A percentile compares a stretch with the other conserved stretches of the same genome.
These are phyloP conservation scores for Coemansia sp. DNA, from an alignment of 192 early-diverging fungal genomes.

Conservation along the genomic window DNA sequence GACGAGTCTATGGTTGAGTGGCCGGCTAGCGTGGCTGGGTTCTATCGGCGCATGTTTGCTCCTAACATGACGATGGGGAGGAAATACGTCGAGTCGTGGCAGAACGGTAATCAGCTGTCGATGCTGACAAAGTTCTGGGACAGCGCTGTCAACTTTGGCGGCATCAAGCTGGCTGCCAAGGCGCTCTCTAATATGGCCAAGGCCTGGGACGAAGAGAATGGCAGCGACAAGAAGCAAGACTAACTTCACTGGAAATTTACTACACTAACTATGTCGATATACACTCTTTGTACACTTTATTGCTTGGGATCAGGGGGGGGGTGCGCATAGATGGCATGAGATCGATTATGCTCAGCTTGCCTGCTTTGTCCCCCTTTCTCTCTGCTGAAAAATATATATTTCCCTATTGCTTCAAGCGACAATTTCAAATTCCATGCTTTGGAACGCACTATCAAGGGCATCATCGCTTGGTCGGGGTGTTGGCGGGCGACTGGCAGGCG, in stretches of 20 bases:
- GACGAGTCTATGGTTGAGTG: conserved; percentile 7
- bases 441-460: conserved; percentile 8
- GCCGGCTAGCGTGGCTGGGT: neutral
- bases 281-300: neutral
- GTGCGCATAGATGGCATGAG: neutral
- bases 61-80: conserved; percentile 12
- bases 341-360: neutral
- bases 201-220: conserved; percentile 4
- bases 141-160: conserved; percentile 2
- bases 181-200: conserved; percentile 6
- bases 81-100: conserved; percentile 30
- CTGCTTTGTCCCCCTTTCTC: neutral
- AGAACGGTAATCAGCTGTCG: conserved; percentile 9
- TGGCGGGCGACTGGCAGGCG: neutral
- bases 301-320: neutral
- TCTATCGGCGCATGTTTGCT: neutral
- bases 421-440: neutral
- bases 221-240: neutral
- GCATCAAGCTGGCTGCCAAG: conserved; percentile 9
- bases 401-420: neutral
- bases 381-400: neutral
- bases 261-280: neutral
- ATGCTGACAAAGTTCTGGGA: conserved; percentile 18
- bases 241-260: neutral
- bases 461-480: conserved; percentile 2